phyloP scores from a whole-genome alignment of 1,139 yeast genomes.

The Suhomyces ambrosiae region DNA sequence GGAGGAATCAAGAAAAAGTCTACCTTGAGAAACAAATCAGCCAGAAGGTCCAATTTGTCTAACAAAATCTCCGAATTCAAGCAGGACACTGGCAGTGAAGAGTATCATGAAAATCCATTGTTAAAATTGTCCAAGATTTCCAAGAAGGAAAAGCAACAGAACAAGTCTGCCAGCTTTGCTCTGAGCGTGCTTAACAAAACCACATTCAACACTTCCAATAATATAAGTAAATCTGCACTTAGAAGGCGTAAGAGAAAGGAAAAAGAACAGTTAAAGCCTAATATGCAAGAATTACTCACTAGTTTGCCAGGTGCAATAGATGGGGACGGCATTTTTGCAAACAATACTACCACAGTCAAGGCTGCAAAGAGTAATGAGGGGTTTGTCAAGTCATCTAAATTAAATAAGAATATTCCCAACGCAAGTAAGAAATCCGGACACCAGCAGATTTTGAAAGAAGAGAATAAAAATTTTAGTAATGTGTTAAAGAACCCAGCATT shows the following conservation, averaged over 20 bases:
- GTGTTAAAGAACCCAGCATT: slow-evolving; percentile 55
- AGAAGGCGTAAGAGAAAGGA: slow-evolving; percentile 68
- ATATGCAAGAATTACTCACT: slow-evolving; percentile 61
- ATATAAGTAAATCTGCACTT: slow-evolving; percentile 63
- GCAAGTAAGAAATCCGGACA: slow-evolving; percentile 60
- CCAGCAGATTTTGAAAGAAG: slow-evolving; percentile 52
- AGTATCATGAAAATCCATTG: slow-evolving; percentile 50
- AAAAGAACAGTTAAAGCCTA: slow-evolving; percentile 64
- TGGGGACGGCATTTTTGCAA: slow-evolving; percentile 14
- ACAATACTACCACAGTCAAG: slow-evolving; percentile 13
- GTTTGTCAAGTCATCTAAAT: slow-evolving; percentile 25
- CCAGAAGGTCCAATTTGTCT: slow-evolving; percentile 24
- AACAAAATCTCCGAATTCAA: slow-evolving; percentile 33
- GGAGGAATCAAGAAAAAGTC: slow-evolving; percentile 41
- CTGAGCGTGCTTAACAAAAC: slow-evolving; percentile 31
- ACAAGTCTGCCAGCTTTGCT: slow-evolving; percentile 33
- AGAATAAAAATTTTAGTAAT: slow-evolving; percentile 55
- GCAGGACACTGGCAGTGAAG: slow-evolving; percentile 19
- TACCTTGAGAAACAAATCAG: slow-evolving; percentile 38
- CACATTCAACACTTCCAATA: slow-evolving; percentile 36
- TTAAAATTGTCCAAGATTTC: slow-evolving; percentile 55
- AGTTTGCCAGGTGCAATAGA: slow-evolving; percentile 48
- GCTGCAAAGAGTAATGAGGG: slow-evolving; percentile 13
- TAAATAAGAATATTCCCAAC: slow-evolving; percentile 57
- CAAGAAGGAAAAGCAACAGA: slow-evolving; percentile 55